Percentiles rank a stretch among this genome's conserved stretches.
phyloP scores from a whole-genome alignment of 495 filamentous ascomycete species.

The Monascus purpureus region DNA sequence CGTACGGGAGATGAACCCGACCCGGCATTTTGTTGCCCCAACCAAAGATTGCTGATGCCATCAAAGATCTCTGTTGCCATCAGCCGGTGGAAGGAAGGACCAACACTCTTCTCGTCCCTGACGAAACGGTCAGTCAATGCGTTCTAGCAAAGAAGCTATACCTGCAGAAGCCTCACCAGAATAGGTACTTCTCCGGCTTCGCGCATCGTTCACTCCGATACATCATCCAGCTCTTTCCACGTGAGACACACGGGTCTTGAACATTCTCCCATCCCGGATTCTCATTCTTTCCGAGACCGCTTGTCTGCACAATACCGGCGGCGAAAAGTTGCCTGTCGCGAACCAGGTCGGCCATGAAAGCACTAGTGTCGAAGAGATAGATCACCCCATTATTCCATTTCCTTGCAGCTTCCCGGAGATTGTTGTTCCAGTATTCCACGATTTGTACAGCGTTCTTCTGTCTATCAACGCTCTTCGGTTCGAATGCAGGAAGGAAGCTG shows the following conservation, averaged over 20 bases:
- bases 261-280: conserved; percentile 29
- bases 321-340: conserved; percentile 29
- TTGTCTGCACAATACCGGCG: conserved; percentile 28
- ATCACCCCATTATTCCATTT: conserved; percentile 29
- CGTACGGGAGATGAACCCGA: too few relatives aligned
- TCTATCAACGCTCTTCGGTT: conserved; percentile 10
- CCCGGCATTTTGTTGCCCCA: conserved; percentile 7
- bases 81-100: conserved; percentile 33
- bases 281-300: conserved; percentile 25
- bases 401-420: conserved; percentile 22
- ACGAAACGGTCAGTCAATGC: conserved; percentile 2
- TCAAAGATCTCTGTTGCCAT: conserved; percentile 32
- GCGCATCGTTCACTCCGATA: conserved; percentile 26
- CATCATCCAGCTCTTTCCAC: conserved; percentile 17
- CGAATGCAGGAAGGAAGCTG: conserved; percentile 35
- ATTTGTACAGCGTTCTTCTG: conserved; percentile 29
- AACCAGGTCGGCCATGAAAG: conserved; percentile 35
- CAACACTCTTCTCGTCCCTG: conserved; percentile 41
- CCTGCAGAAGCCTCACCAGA: conserved; percentile 27
- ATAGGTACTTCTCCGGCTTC: conserved; percentile 34
- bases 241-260: conserved; percentile 20
- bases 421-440: conserved; percentile 31
- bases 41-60: conserved; percentile 25
- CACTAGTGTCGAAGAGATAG: conserved; percentile 37
- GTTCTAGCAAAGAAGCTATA: conserved; percentile 1